Percentiles rank a stretch among this genome's conserved stretches.
phyloP scores from a whole-genome alignment of 768 basidiomycete species.

The Boletus insuetus region DNA sequence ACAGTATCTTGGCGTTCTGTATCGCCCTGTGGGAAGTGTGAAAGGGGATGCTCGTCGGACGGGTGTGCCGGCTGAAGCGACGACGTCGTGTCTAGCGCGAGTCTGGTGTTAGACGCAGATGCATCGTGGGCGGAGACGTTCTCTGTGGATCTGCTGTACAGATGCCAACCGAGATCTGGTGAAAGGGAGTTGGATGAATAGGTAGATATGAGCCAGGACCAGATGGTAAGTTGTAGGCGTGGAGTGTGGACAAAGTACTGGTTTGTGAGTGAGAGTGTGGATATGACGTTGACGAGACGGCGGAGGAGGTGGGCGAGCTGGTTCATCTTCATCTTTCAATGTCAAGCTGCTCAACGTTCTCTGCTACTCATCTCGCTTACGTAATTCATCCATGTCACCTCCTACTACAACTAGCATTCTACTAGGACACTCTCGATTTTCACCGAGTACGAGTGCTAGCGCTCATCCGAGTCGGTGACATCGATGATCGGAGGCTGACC shows the following conservation, averaged over 20 bases:
- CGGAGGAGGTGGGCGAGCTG: slow-evolving; percentile 57
- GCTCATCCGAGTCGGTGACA: too few relatives aligned
- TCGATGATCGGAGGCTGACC: slow-evolving; percentile 5
- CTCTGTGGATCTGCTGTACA: background rate
- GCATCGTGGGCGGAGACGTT: background rate
- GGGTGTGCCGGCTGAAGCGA: slow-evolving; percentile 10
- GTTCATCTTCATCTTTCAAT: slow-evolving; percentile 29
- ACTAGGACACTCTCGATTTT: too few relatives aligned
- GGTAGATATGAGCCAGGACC: slow-evolving; percentile 16
- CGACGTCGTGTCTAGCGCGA: background rate
- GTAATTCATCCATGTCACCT: background rate
- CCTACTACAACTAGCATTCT: too few relatives aligned
- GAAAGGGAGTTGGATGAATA: slow-evolving; percentile 2
- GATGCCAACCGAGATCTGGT: background rate
- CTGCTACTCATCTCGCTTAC: slow-evolving; percentile 2
- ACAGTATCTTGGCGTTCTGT: slow-evolving; percentile 35
- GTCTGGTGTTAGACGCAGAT: background rate
- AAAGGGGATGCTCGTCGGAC: slow-evolving; percentile 3
- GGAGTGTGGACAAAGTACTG: slow-evolving; percentile 28
- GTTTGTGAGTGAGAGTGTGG: slow-evolving; percentile 66
- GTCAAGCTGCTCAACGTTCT: background rate
- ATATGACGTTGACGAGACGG: slow-evolving; percentile 65
- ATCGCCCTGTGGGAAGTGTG: background rate
- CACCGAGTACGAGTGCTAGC: too few relatives aligned
- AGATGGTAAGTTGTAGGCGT: background rate